These are phyloP conservation scores for Phialophora tarda DNA, from an alignment of 2,329 filamentous ascomycete species.

Conservation along the genomic window DNA sequence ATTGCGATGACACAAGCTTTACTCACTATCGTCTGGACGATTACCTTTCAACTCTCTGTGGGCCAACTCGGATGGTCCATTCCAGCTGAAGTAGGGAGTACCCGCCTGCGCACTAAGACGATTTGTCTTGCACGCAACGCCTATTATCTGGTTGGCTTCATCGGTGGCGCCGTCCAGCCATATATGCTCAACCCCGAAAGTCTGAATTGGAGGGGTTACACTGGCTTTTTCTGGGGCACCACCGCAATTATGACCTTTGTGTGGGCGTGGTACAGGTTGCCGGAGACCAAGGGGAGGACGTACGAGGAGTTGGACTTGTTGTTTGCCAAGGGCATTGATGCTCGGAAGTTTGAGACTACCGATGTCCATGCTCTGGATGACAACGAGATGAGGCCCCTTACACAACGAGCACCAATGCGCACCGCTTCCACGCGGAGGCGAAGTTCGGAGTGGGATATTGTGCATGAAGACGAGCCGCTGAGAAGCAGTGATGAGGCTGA, in stretches of 20 bases:
- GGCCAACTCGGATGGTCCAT: slow-evolving; percentile 60
- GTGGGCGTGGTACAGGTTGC: slow-evolving; percentile 45
- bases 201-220: slow-evolving; percentile 49
- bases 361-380: slow-evolving; percentile 29
- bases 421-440: slow-evolving; percentile 19
- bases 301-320: slow-evolving; percentile 40
- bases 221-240: slow-evolving; percentile 50
- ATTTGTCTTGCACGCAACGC: slow-evolving; percentile 58
- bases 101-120: slow-evolving; percentile 59
- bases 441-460: slow-evolving; percentile 42
- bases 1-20: slow-evolving; percentile 49
- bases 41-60: slow-evolving; percentile 61
- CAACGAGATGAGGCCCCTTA: slow-evolving; percentile 12
- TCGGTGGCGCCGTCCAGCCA: slow-evolving; percentile 48
- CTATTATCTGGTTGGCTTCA: slow-evolving; percentile 57
- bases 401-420: neutral
- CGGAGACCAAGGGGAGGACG: slow-evolving; percentile 45
- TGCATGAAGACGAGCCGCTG: slow-evolving; percentile 24
- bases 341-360: slow-evolving; percentile 31
- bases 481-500: slow-evolving; percentile 44
- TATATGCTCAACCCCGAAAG: slow-evolving; percentile 46
- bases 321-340: slow-evolving; percentile 31
- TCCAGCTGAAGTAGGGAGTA: slow-evolving; percentile 59
- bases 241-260: slow-evolving; percentile 39
- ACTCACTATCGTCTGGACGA: slow-evolving; percentile 58